Evolutionary conservation across 495 filamentous ascomycete genomes (phyloP).

Genomic region (Barbatosphaeria neglecta): DNA sequence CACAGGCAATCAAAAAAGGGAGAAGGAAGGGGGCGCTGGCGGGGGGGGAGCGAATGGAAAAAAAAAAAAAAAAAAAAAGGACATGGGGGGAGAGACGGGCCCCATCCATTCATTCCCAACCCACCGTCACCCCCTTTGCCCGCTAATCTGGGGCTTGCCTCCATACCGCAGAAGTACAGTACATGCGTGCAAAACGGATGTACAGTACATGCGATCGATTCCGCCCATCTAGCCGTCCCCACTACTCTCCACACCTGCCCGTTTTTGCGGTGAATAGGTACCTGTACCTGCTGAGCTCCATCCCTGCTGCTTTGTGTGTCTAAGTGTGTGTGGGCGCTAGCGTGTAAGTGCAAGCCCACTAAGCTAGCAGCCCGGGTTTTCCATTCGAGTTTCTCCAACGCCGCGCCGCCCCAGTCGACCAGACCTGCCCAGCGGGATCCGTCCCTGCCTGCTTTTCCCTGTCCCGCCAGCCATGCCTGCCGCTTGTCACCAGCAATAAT

Average conservation of each 20-base stretch:
- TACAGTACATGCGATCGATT: background rate
- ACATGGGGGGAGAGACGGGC: background rate
- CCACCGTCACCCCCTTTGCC: background rate
- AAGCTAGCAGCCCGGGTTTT: background rate
- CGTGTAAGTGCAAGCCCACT: background rate
- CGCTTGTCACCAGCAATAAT: conserved; percentile 15
- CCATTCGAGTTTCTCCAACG: background rate
- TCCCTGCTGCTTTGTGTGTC: no score
- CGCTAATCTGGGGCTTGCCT: background rate
- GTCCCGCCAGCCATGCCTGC: conserved; percentile 10
- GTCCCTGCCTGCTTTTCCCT: background rate
- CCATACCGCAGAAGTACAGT: background rate
- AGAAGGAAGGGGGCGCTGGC: background rate
- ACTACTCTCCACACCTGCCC: background rate
- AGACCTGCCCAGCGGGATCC: background rate
- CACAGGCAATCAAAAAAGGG: background rate
- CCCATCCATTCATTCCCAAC: background rate
- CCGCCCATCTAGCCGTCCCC: background rate
- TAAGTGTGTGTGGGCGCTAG: background rate
- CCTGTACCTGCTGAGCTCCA: background rate
- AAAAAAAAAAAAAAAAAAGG: background rate
- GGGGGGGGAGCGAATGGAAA: background rate
- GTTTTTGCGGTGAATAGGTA: background rate
- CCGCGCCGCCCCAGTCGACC: no score
- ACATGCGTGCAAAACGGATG: background rate